These are phyloP conservation scores for Capsicum baccatum DNA, from an alignment of 257 asterid species.

Conservation along the genomic window DNA sequence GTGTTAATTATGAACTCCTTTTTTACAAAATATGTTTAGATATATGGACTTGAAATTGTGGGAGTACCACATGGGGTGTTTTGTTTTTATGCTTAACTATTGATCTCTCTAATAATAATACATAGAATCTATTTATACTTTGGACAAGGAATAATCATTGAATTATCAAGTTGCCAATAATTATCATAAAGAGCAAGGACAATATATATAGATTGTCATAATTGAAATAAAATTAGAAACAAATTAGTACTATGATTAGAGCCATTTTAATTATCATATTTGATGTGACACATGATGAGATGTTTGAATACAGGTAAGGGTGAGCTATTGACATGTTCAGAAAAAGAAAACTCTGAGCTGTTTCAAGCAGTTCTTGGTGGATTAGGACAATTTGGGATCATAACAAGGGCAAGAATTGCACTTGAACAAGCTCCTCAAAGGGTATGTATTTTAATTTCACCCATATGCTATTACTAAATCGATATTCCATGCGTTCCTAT, in stretches of 20 bases:
- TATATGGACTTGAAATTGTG: slow-evolving; percentile 27
- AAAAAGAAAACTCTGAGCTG: slow-evolving; percentile 56
- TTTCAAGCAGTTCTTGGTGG: slow-evolving; percentile 84
- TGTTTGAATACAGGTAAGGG: slow-evolving; percentile 67
- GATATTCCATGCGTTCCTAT: no score
- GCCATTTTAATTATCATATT: not conserved
- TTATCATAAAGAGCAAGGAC: not conserved
- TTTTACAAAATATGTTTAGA: not conserved
- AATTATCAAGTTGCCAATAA: not conserved
- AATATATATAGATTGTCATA: not conserved
- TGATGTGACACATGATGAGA: not conserved
- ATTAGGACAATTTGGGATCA: slow-evolving; percentile 82
- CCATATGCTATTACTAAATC: no score
- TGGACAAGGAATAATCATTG: slow-evolving; percentile 29
- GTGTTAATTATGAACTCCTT: slow-evolving; percentile 6
- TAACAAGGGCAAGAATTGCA: slow-evolving; percentile 79
- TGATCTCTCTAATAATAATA: not conserved
- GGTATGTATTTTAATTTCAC: slow-evolving; percentile 43
- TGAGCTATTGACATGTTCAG: slow-evolving; percentile 65
- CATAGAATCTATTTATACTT: slow-evolving; percentile 28
- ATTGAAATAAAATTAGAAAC: not conserved
- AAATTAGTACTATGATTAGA: not conserved
- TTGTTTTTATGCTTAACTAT: slow-evolving; percentile 28
- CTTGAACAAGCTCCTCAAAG: slow-evolving; percentile 76
- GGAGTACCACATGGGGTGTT: slow-evolving; percentile 55